A percentile compares a stretch with the other conserved stretches of the same genome.
Evolutionary conservation across 2,329 filamentous ascomycete genomes (phyloP).

Genomic region (Parastagonospora nodorum): DNA sequence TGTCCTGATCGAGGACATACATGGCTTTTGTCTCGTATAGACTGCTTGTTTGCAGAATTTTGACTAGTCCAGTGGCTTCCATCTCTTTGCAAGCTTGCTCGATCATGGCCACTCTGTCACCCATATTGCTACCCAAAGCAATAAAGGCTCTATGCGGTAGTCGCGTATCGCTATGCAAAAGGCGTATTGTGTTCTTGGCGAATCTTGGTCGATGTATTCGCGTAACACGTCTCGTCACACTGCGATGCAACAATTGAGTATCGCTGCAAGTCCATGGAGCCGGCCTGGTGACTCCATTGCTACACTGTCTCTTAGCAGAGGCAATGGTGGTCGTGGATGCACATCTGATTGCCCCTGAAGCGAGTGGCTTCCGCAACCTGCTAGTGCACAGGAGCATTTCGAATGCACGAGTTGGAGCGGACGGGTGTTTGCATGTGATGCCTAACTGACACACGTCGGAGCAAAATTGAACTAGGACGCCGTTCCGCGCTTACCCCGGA

Average conservation of each 20-base stretch:
- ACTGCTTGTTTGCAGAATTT: slow-evolving; percentile 78
- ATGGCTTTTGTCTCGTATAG: slow-evolving; percentile 96
- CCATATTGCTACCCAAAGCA: slow-evolving; percentile 90
- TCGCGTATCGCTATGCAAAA: slow-evolving; percentile 11
- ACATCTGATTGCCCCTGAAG: neutral
- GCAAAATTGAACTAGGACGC: slow-evolving; percentile 13
- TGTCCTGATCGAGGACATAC: slow-evolving; percentile 89
- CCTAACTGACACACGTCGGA: slow-evolving; percentile 6
- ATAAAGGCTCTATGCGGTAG: slow-evolving; percentile 67
- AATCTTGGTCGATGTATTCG: neutral
- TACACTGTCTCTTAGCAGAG: neutral
- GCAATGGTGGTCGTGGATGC: neutral
- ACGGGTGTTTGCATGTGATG: slow-evolving; percentile 21
- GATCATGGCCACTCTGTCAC: slow-evolving; percentile 82
- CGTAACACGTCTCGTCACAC: no score
- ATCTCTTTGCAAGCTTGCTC: slow-evolving; percentile 82
- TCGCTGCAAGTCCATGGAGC: no score
- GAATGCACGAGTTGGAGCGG: neutral
- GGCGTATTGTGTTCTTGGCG: slow-evolving; percentile 6
- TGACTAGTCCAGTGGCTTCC: slow-evolving; percentile 69
- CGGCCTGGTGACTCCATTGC: neutral
- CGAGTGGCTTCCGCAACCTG: neutral
- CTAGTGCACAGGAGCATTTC: slow-evolving; percentile 7
- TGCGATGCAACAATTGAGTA: no score
- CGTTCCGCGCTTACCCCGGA: slow-evolving; percentile 15